Evolutionary conservation across 768 basidiomycete genomes (phyloP), one percentile per base, ranked within the genome.

Genomic region (Boletus subcaerulescens): DNA sequence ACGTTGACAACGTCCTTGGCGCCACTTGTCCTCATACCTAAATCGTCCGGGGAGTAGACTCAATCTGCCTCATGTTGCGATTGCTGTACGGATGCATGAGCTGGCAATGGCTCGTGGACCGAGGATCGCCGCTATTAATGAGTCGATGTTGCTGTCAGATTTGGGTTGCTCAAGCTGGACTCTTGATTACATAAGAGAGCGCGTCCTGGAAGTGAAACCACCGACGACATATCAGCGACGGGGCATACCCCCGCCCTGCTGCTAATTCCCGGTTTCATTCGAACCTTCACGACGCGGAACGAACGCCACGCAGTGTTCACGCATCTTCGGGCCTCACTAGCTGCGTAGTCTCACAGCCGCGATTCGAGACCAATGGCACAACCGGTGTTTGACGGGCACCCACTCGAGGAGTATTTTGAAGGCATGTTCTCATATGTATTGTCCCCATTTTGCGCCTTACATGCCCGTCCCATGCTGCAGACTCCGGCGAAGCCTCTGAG

Each of bases 361-460:
- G 49, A 48, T 48, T 47, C 33, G 38, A 53, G 42, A 39, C 44
- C 48, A 55, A 91, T 91, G 89, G 89, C 89, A 35, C 86, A 90
- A 76, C 78, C 89, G 54, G 68, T 89, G 57, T 89, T 88, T 71
- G 84, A 89, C 60, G 83, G 88, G 57, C 87, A 89, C 62, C 89
- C 89, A 41, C 77, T 91, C 41, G 82, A 86, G 62, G 79, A 83
- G 61, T 91, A 91, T 70, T 74, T 91, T 51, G 74, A 80, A 78
- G 82, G 89, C 86, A 40, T 18, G 49, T 45, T 18, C 57, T 65
- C 44, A 6, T 33, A 9, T 38, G 6, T 35, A 39, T 22, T 20
- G 17, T 43, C 15, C 32, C 43, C 20, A 44, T 48, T 47, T 29
- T 1, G 22, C 44, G 15, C 35, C 59, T 59, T 54, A 52, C 45